Evolutionary conservation across 345 rosid species (phyloP).

Genomic region (Hibiscus mutabilis): DNA sequence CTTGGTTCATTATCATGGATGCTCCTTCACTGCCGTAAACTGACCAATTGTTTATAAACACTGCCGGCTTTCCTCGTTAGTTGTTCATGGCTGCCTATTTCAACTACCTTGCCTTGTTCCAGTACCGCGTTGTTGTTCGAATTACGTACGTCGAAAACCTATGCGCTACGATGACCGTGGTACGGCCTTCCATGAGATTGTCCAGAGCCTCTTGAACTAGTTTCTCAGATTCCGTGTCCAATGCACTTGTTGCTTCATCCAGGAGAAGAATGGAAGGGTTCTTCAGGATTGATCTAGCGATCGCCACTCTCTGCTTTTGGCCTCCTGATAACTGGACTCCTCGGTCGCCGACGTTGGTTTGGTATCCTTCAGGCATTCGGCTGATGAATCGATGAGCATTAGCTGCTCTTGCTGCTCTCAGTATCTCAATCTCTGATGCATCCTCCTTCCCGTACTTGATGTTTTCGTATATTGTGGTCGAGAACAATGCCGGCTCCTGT

Average conservation of each 20-base stretch:
- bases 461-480: conserved; percentile 64
- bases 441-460: conserved; percentile 60
- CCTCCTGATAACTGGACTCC: conserved; percentile 85
- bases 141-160: conserved; percentile 60
- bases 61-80: conserved; percentile 41
- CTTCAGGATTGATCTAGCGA: conserved; percentile 68
- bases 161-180: conserved; percentile 73
- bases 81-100: conserved; percentile 63
- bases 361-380: conserved; percentile 68
- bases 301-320: conserved; percentile 83
- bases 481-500: conserved; percentile 79
- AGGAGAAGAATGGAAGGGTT: conserved; percentile 70
- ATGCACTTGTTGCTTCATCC: conserved; percentile 84
- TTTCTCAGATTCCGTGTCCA: conserved; percentile 67
- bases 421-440: conserved; percentile 67
- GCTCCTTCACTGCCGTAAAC: conserved; percentile 31
- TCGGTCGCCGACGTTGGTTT: conserved; percentile 66
- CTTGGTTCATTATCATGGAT: background rate
- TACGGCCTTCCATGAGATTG: conserved; percentile 65
- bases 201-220: conserved; percentile 72
- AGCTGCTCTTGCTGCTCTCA: conserved; percentile 62
- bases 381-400: conserved; percentile 77
- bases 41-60: conserved; percentile 50
- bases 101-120: conserved; percentile 54
- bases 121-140: conserved; percentile 60